phyloP scores from a whole-genome alignment of 768 basidiomycete species.

The Naganishia vaughanmartiniae region DNA sequence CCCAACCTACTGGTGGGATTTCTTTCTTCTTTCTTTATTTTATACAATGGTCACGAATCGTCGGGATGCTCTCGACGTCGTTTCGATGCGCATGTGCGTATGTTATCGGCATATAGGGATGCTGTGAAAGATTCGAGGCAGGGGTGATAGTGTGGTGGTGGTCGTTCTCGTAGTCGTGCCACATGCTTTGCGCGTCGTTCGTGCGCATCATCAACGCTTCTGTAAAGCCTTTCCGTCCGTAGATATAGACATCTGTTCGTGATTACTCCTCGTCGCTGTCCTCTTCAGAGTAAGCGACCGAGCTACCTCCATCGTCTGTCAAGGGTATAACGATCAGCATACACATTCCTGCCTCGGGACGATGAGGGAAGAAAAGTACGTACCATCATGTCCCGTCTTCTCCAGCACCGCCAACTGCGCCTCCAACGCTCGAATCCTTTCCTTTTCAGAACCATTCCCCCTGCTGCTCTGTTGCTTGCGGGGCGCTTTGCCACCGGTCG shows the following conservation, averaged over 20 bases:
- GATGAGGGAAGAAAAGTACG: neutral
- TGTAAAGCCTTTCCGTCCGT: too few species aligned
- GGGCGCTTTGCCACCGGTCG: constrained; percentile 30
- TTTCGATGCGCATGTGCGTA: neutral
- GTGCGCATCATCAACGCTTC: too few species aligned
- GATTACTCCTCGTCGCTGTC: constrained; percentile 17
- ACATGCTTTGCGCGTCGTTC: too few species aligned
- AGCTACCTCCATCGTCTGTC: constrained; percentile 9
- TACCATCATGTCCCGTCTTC: constrained; percentile 30
- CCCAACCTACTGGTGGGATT: neutral
- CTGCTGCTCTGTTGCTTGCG: constrained; percentile 79
- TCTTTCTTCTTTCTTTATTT: neutral
- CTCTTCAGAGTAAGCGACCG: constrained; percentile 14
- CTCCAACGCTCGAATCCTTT: constrained; percentile 89
- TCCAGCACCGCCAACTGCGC: constrained; percentile 82
- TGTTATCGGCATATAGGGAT: neutral
- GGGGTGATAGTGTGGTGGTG: too few species aligned
- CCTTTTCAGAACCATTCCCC: constrained; percentile 65
- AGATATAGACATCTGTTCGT: too few species aligned
- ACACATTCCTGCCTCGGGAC: neutral
- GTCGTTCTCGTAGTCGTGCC: too few species aligned
- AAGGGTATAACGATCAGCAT: neutral
- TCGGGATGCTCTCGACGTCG: neutral
- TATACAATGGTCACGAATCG: neutral
- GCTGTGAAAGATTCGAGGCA: too few species aligned